Conservation (phyloP, 306 rosid genomes). For the Vicia faba region DNA sequence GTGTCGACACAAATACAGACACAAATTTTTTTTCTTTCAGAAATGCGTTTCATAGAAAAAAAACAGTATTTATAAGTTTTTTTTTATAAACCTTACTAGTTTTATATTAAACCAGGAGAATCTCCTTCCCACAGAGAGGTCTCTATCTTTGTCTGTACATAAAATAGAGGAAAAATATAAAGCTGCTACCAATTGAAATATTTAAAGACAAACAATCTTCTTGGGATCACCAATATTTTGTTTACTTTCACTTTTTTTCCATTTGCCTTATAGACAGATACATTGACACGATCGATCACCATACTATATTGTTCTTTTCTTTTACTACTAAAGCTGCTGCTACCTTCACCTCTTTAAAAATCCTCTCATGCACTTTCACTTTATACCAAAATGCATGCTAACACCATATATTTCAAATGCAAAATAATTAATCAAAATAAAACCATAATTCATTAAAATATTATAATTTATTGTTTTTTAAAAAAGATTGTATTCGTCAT, state of each 20-base stretch:
- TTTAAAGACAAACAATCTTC: conserved; percentile 49
- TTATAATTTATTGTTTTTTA: too few species aligned
- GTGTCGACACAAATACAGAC: too few species aligned
- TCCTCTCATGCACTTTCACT: conserved; percentile 41
- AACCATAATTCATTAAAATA: too few species aligned
- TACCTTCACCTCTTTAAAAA: conserved; percentile 39
- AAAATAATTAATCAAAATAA: not conserved
- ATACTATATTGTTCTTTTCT: conserved; percentile 30
- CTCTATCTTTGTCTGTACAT: not conserved
- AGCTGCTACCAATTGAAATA: conserved; percentile 45
- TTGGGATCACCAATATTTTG: conserved; percentile 77
- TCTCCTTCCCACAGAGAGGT: too few species aligned
- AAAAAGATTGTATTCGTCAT: too few species aligned
- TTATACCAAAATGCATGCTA: conserved; percentile 35
- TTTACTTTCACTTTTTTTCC: conserved; percentile 40
- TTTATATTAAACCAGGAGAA: too few species aligned
- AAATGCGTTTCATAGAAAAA: too few species aligned
- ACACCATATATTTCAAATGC: conserved; percentile 15
- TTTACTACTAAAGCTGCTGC: conserved; percentile 74
- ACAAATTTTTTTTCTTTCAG: too few species aligned
- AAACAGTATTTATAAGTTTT: too few species aligned
- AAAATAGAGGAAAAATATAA: conserved; percentile 39
- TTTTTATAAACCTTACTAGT: too few species aligned
- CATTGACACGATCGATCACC: conserved; percentile 20
- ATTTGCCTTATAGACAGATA: conserved; percentile 30